A percentile compares a stretch with the other conserved stretches of the same genome.
phyloP scores from a whole-genome alignment of 352 stramenopile genomes.

The Globisporangium viniferum region DNA sequence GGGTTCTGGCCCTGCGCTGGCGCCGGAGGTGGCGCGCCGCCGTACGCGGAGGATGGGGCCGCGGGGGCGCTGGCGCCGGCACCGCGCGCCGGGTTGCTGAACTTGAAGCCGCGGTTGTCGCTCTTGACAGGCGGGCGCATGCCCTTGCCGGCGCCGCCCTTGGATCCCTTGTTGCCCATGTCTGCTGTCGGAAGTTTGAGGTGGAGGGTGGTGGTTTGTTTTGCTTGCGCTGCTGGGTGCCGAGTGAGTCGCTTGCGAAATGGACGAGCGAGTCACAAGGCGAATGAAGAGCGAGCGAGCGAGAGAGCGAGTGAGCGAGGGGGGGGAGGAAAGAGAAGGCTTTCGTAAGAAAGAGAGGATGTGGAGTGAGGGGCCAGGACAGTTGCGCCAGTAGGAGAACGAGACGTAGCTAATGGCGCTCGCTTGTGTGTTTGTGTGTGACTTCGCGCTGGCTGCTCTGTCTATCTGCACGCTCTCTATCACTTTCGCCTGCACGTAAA shows the following conservation, averaged over 20 bases:
- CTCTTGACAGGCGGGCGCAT: slow-evolving; percentile 78
- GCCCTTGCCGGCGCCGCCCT: slow-evolving; percentile 58
- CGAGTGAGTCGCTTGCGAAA: slow-evolving; percentile 12
- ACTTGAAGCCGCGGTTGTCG: slow-evolving; percentile 82
- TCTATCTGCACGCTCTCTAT: slow-evolving; percentile 8
- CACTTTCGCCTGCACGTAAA: slow-evolving; percentile 12
- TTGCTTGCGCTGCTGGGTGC: neutral
- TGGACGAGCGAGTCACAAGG: neutral
- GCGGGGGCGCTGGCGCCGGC: slow-evolving; percentile 69
- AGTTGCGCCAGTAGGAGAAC: slow-evolving; percentile 1
- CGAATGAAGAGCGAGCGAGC: neutral
- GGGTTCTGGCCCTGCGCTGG: slow-evolving; percentile 15
- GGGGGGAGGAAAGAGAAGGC: neutral
- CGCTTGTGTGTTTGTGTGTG: neutral
- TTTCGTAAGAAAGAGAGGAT: slow-evolving; percentile 18
- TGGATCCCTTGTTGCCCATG: slow-evolving; percentile 87
- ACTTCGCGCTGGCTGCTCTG: slow-evolving; percentile 4
- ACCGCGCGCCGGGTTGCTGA: slow-evolving; percentile 51
- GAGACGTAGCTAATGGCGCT: slow-evolving; percentile 9
- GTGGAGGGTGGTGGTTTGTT: neutral
- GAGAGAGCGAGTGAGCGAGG: neutral
- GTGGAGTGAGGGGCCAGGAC: neutral
- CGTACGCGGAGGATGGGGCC: slow-evolving; percentile 42
- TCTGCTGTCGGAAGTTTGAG: slow-evolving; percentile 5
- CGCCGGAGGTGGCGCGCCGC: slow-evolving; percentile 9